phyloP scores from a whole-genome alignment of 768 basidiomycete species.

The Lactifluus volemus region DNA sequence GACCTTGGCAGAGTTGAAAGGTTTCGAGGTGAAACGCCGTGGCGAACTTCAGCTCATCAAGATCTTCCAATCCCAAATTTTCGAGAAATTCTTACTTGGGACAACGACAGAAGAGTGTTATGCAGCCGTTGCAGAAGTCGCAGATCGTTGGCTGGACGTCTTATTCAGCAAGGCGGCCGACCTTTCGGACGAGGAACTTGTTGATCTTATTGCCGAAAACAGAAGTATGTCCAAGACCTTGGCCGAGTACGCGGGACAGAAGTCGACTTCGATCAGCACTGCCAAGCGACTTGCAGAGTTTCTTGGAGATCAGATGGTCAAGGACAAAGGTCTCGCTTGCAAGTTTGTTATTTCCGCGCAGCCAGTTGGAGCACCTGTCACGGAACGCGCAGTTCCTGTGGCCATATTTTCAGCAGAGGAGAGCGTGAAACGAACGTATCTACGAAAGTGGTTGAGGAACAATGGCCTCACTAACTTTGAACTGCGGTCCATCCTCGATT shows the following conservation, averaged over 20 bases:
- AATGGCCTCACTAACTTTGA: conserved; percentile 82
- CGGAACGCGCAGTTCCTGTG: conserved; percentile 92
- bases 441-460: conserved; percentile 96
- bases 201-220: conserved; percentile 98
- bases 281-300: conserved; percentile 94
- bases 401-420: conserved; percentile 98
- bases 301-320: conserved; percentile 96
- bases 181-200: conserved; percentile 83
- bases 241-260: conserved; percentile 92
- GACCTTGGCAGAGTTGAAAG: conserved; percentile 94
- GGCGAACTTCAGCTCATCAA: conserved; percentile 98
- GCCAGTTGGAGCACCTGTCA: conserved; percentile 89
- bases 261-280: conserved; percentile 97
- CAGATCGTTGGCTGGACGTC: conserved; percentile 96
- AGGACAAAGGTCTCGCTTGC: conserved; percentile 98
- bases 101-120: conserved; percentile 94
- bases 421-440: conserved; percentile 76
- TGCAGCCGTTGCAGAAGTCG: conserved; percentile 83
- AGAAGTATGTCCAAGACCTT: conserved; percentile 95
- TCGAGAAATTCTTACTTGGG: conserved; percentile 94
- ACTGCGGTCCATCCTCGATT: conserved; percentile 89
- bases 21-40: conserved; percentile 96
- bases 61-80: conserved; percentile 97
- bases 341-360: conserved; percentile 97
- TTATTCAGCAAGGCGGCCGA: conserved; percentile 81